Evolutionary conservation across 2,329 filamentous ascomycete genomes (phyloP), one percentile per base, ranked within the genome.

Genomic region (Cercospora sp.): DNA sequence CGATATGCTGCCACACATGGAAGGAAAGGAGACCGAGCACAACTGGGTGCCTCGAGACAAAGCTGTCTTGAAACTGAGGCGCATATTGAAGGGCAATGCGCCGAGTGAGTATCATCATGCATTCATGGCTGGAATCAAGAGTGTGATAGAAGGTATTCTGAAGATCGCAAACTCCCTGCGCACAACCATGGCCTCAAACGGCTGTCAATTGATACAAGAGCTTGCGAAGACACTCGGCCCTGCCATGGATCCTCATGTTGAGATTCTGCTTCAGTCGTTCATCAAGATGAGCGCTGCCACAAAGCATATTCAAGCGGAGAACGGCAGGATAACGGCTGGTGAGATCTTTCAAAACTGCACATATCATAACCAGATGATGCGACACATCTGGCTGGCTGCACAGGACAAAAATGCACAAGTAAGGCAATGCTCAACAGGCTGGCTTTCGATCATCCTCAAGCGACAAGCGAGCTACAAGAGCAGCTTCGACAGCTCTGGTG

Each of bases 391-490:
- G 83, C 82, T 83, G 64, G 94, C 94, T 26, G 91, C 88, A 70
- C 91, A 96, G 78, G 94, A 99, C 82, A 98, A 97, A 83, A 98
- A 97, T 76, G 90, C 94, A 2, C 91, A 95, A 76, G 90, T 94
- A 16, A 89, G 95, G 69, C 87, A 88, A 1, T 97, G 90, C 79
- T 90, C 90, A 1, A 85, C 91, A 2, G 89, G 87, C 7, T 99
- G 95, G 95, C 82, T 98, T 31, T 91, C 90, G 79, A 96, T 90
- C 0, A 80, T 98, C 20, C 81, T 99, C 45, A 89, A 86, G 73
- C 92, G 92, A 74, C 91, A 96, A 77, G 82, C 87, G 0, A 85
- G 88, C 70, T 92, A 97, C 80, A 97, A 93, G 81, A 87, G 83
- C 70, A 89, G 93, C 48, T 85, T 98, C 68, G 94, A 98, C 78